A percentile compares a stretch with the other conserved stretches of the same genome.
Conservation (phyloP, 1,284 basidiomycete species). For the Xerocomus nothofagi region DNA sequence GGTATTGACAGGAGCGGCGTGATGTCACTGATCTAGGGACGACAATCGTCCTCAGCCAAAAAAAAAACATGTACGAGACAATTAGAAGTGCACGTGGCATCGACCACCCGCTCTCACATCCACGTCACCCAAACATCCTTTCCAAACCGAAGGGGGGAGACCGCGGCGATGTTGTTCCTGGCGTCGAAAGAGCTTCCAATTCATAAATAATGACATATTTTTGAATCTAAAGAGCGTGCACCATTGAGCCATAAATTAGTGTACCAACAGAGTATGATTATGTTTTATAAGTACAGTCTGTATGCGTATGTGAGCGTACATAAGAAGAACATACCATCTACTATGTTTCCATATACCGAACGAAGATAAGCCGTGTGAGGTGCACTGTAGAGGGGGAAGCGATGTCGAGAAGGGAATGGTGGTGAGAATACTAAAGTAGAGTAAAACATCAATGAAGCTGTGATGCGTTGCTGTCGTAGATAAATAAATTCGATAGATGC, state of each 20-base stretch:
- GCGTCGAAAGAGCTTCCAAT: too few species aligned
- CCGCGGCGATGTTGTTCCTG: too few species aligned
- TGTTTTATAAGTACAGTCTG: not conserved
- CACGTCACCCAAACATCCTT: too few species aligned
- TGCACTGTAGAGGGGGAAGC: not conserved
- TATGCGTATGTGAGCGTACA: not conserved
- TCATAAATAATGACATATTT: not conserved
- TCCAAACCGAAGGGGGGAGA: too few species aligned
- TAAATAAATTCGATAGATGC: not conserved
- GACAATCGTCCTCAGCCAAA: too few species aligned
- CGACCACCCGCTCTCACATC: too few species aligned
- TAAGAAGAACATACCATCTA: not conserved
- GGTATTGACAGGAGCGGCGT: too few species aligned
- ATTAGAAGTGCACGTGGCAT: too few species aligned
- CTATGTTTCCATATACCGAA: not conserved
- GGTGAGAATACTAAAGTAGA: conserved; percentile 1
- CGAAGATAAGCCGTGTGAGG: not conserved
- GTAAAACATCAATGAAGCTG: not conserved
- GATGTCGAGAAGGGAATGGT: not conserved
- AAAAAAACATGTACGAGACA: too few species aligned
- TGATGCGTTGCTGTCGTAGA: not conserved
- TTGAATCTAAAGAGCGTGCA: too few species aligned
- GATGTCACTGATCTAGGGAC: too few species aligned
- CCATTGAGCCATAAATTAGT: not conserved
- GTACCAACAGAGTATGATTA: not conserved